Evolutionary conservation across 169 alveolate genomes (phyloP), one percentile per base, ranked within the genome.

Genomic region (Eimeria sp.): DNA sequence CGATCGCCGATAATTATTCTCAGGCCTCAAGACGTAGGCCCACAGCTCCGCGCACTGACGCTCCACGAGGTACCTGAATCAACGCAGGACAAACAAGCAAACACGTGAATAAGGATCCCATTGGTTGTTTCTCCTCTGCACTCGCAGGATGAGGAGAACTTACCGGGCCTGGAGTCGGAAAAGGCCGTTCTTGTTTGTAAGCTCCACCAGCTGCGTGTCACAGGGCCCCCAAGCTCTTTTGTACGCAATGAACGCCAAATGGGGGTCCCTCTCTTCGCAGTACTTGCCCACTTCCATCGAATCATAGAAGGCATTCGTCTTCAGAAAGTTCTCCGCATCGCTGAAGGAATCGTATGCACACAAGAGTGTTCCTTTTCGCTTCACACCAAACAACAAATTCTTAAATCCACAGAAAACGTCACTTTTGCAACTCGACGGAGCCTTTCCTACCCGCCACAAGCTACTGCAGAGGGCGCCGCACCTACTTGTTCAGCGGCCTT

Each of bases 251-350:
- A 98, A 99, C n/a, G 99, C 99, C 93, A 99, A 98, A 97, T 99
- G 99, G 27, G 99, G 99, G 97, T 99, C 99, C 95, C 99, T 98
- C 66, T 99, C 99, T 97, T 99, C 99, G 97, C 99, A 99, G 98
- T 98, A 99, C 97, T 98, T 99, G 27, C 99, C 99, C 66, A 99
- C 99, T 46, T 98, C 98, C 93, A 98, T 98, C 58, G 99, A 98
- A 97, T 99, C 99, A 97, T 99, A 99, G 97, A 97, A 98, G 95
- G 99, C 98, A 97, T 99, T 99, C 95, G 98, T 99, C 97, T 99
- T 99, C 89, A 99, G 97, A 98, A 99, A 99, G 18, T 49, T 85
- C 95, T 95, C 96, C 52, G 96, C 89, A 40, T 95, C 96, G 62
- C 96, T 95, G 91, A 18, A 49, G 52, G 49, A 25, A 71, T 64